These are phyloP conservation scores for Podospora pseudoanserina DNA, from an alignment of 495 filamentous ascomycete species.

Conservation along the genomic window DNA sequence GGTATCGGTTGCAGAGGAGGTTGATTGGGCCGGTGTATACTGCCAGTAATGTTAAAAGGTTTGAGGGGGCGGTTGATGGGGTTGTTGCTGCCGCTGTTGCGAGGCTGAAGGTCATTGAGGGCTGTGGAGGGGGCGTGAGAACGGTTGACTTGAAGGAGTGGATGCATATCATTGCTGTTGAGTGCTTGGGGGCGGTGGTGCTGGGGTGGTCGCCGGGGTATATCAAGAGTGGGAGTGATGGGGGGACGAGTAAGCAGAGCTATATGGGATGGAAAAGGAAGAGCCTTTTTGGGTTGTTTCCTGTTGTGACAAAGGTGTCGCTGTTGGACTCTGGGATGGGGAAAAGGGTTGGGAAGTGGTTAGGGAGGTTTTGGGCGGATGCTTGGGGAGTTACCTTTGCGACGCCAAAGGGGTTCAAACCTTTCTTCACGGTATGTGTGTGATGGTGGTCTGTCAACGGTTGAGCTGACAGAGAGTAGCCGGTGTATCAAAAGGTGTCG, in stretches of 20 bases:
- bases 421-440: constrained; percentile 34
- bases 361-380: constrained; percentile 24
- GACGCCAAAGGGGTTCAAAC: constrained; percentile 31
- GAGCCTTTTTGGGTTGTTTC: constrained; percentile 38
- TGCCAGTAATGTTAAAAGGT: constrained; percentile 34
- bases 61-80: constrained; percentile 32
- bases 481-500: constrained; percentile 30
- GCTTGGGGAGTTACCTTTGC: constrained; percentile 31
- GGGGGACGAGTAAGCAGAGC: constrained; percentile 35
- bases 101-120: constrained; percentile 21
- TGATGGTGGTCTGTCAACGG: not conserved
- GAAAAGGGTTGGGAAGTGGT: not conserved
- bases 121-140: constrained; percentile 21
- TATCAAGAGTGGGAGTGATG: constrained; percentile 32
- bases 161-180: constrained; percentile 44
- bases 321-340: constrained; percentile 17
- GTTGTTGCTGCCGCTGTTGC: constrained; percentile 29
- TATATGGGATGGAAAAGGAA: constrained; percentile 38
- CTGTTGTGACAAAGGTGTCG: constrained; percentile 16
- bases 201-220: constrained; percentile 42
- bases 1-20: constrained; percentile 41
- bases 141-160: constrained; percentile 38
- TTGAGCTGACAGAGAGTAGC: constrained; percentile 11
- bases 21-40: constrained; percentile 39
- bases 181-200: constrained; percentile 40